These are phyloP conservation scores for Trichoderma harzianum DNA, from an alignment of 2,329 filamentous ascomycete species.

Conservation along the genomic window DNA sequence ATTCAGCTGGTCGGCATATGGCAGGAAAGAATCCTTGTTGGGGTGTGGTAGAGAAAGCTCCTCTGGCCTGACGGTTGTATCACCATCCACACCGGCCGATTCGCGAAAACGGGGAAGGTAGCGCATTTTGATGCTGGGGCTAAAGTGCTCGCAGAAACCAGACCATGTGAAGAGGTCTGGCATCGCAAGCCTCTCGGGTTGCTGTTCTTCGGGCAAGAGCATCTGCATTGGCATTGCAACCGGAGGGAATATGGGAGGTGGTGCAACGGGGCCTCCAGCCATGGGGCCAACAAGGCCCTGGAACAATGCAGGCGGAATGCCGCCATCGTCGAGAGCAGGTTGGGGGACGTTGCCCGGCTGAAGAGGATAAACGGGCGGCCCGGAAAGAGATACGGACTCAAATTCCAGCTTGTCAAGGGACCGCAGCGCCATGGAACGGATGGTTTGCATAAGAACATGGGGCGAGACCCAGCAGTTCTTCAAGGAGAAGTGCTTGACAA, in stretches of 20 bases:
- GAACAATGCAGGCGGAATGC: not conserved
- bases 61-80: not conserved
- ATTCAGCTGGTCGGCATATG: slow-evolving; percentile 19
- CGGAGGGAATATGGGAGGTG: not conserved
- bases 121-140: slow-evolving; percentile 34
- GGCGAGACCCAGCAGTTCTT: slow-evolving; percentile 69
- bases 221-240: not conserved
- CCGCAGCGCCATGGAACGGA: slow-evolving; percentile 45
- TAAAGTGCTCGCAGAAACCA: slow-evolving; percentile 42
- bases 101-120: not conserved
- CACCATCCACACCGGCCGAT: not conserved
- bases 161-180: slow-evolving; percentile 37
- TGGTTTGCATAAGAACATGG: slow-evolving; percentile 50
- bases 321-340: slow-evolving; percentile 4
- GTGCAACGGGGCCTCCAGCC: not conserved
- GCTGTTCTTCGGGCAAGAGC: not conserved
- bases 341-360: slow-evolving; percentile 21
- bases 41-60: not conserved
- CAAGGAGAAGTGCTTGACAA: slow-evolving; percentile 57
- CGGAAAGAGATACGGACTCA: slow-evolving; percentile 63
- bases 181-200: slow-evolving; percentile 19
- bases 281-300: not conserved
- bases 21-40: not conserved
- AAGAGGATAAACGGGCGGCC: slow-evolving; percentile 34
- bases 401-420: slow-evolving; percentile 54